Base-by-base conservation (phyloP, 768 basidiomycete genomes). In the Tylopilus plumbeoviolaceoides region DNA sequence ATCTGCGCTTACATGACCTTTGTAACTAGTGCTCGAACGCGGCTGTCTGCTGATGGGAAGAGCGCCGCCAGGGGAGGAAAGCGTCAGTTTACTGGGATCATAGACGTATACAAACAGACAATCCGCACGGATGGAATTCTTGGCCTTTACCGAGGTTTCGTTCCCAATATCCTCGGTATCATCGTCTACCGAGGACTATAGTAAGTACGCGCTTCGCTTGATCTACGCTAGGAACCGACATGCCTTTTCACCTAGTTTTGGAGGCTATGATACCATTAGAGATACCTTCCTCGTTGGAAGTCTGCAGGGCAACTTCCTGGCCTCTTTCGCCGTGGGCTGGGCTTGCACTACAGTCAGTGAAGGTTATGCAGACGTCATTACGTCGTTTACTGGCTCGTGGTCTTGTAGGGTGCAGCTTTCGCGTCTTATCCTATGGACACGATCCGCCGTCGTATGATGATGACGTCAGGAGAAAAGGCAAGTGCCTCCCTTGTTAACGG, bases 361-460 rank as follows among this genome's bases (percentile, higher is more conserved):
- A 33, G 5, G 15, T 20, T 27, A 21, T 18, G 1, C 12, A 18
- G 23, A 42, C 9, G 14, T 21, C 15, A 21, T 17, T 12, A 21
- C 15, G 28, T 4, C n/a, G 45, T 48, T 21, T 35, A 31, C 21
- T 56, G 35, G 59, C 23, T 23, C 23, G 28, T 9, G 4, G 5
- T 25, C 43, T 40, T 44, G 3, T 49, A 74, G 73, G 67, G 66
- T 23, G 74, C 75, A 14, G 61, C 73, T 8, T 52, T 72, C 36
- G 68, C 65, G 23, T 65, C 75, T n/a, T 76, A 76, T 47, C 75
- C 74, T 3, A 62, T 76, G 51, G 76, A 76, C 50, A 76, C 76
- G 2, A 73, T 76, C 53, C 65, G 75, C 20, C 65, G 76, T 47
- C 63, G 76, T 48, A 77, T 76, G 75, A 76, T 76, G 76, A 76